Evolutionary conservation across 2,329 filamentous ascomycete genomes (phyloP).

Genomic region (Kalaharituber pfeilii): DNA sequence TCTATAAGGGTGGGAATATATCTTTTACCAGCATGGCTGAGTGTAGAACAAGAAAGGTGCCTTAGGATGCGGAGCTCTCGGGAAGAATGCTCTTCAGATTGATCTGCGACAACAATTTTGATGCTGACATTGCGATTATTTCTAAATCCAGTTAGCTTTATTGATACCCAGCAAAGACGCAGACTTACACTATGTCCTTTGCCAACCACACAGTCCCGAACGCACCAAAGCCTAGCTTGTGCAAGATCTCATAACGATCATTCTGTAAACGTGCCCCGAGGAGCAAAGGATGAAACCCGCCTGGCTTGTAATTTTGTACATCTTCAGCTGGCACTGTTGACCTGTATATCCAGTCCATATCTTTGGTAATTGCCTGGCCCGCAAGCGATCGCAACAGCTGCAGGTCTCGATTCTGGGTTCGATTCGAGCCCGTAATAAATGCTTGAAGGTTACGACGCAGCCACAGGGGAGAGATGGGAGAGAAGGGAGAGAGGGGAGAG

Average conservation of each 20-base stretch:
- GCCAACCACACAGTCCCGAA: constrained; percentile 31
- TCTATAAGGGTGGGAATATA: constrained; percentile 13
- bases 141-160: not conserved
- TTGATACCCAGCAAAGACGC: not conserved
- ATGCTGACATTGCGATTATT: constrained; percentile 1
- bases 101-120: constrained; percentile 8
- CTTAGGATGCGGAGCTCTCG: not conserved
- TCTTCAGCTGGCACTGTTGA: constrained; percentile 9
- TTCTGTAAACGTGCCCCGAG: constrained; percentile 18
- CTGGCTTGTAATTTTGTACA: constrained; percentile 15
- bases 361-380: not conserved
- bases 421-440: not conserved
- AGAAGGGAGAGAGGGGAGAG: too few relatives aligned
- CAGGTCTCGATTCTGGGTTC: not conserved
- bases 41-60: not conserved
- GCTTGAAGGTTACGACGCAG: not conserved
- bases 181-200: constrained; percentile 20
- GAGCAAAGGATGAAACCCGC: constrained; percentile 11
- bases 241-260: constrained; percentile 27
- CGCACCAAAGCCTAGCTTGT: constrained; percentile 30
- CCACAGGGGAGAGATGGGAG: not conserved
- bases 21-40: not conserved
- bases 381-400: not conserved
- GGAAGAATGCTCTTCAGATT: constrained; percentile 5
- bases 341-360: not conserved